Conservation (phyloP, 1,284 basidiomycete species). For the Ganoderma lucidum region DNA sequence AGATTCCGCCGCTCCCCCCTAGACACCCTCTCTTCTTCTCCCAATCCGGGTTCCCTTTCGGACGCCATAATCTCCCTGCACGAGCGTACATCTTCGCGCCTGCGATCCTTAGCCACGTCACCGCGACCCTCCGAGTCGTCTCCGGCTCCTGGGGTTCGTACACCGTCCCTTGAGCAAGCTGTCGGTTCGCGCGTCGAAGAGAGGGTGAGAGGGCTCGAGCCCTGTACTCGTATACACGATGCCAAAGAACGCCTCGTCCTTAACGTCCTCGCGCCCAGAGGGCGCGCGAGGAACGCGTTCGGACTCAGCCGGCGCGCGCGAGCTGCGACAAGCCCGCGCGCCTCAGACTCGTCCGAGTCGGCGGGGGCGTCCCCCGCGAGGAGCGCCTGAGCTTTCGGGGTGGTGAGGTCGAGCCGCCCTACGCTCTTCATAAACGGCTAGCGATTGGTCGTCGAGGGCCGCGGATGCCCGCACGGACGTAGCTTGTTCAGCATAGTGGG, state of each 20-base stretch:
- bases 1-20: slow-evolving; percentile 20
- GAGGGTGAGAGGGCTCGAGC: slow-evolving; percentile 26
- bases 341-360: not conserved
- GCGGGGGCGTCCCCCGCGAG: slow-evolving; percentile 13
- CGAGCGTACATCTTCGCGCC: slow-evolving; percentile 19
- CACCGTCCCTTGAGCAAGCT: too few relatives aligned
- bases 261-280: slow-evolving; percentile 25
- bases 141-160: slow-evolving; percentile 8
- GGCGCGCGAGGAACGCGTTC: slow-evolving; percentile 22
- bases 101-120: slow-evolving; percentile 19
- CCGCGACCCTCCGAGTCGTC: slow-evolving; percentile 8
- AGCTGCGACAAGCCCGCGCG: not conserved
- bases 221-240: slow-evolving; percentile 18
- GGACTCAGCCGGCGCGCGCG: slow-evolving; percentile 23
- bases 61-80: slow-evolving; percentile 22
- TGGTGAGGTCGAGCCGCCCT: not conserved
- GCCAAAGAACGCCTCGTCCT: slow-evolving; percentile 23
- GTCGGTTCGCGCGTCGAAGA: not conserved
- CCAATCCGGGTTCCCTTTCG: slow-evolving; percentile 23
- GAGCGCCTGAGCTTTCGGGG: not conserved
- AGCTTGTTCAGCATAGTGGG: too few relatives aligned
- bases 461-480: too few relatives aligned
- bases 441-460: not conserved
- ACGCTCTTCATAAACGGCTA: not conserved
- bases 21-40: slow-evolving; percentile 1